phyloP scores from a whole-genome alignment of 257 asterid species.

The Nicotiana paniculata region DNA sequence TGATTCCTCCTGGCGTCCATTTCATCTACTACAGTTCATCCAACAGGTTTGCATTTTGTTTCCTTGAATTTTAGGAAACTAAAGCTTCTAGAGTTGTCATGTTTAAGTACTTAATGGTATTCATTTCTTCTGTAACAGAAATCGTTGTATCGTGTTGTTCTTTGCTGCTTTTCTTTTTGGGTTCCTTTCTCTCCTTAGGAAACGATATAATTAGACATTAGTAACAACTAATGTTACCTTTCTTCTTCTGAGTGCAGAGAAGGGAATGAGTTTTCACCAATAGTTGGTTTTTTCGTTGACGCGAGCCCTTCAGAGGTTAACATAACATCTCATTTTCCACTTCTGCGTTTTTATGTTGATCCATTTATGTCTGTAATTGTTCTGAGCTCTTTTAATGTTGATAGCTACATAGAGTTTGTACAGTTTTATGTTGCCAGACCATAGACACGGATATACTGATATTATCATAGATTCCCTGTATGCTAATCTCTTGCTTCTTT shows the following conservation, averaged over 20 bases:
- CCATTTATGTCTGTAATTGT: background rate
- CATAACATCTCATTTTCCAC: background rate
- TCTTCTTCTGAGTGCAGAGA: slow-evolving; percentile 42
- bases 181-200: background rate
- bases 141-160: background rate
- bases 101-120: background rate
- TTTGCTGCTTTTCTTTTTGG: background rate
- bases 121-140: background rate
- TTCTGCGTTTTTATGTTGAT: background rate
- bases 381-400: background rate
- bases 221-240: background rate
- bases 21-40: slow-evolving; percentile 68
- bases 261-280: slow-evolving; percentile 69
- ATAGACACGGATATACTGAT: background rate
- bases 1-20: slow-evolving; percentile 94
- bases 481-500: background rate
- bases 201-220: background rate
- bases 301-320: slow-evolving; percentile 62
- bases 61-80: background rate
- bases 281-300: slow-evolving; percentile 66
- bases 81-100: background rate
- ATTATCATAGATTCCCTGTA: background rate
- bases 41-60: slow-evolving; percentile 40
- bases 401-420: background rate
- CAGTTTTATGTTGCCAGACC: background rate